Evolutionary conservation across 192 early-diverging fungal species (phyloP).

Genomic region (Coemansia sp.): DNA sequence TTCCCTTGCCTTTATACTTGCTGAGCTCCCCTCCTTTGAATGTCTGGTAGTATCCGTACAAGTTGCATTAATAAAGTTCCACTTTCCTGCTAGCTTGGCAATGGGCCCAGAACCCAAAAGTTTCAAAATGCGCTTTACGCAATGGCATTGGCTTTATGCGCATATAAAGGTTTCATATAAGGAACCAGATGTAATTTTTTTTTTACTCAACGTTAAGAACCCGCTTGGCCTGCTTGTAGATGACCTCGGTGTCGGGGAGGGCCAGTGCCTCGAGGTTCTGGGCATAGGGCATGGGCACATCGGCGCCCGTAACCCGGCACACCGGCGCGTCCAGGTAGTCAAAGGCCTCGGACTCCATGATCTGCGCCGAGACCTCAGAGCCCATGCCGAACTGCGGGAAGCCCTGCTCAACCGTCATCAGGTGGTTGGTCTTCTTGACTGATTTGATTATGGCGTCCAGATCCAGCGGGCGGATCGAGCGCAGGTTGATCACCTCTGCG

Average conservation of each 20-base stretch:
- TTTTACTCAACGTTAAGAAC: conserved; percentile 49
- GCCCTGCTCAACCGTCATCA: conserved; percentile 94
- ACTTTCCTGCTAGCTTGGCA: too few relatives aligned
- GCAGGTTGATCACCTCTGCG: conserved; percentile 94
- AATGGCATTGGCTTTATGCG: neutral
- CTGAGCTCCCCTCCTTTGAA: too few relatives aligned
- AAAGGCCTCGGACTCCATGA: conserved; percentile 96
- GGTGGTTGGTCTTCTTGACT: conserved; percentile 96
- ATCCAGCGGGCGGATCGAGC: conserved; percentile 95
- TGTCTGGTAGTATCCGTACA: too few relatives aligned
- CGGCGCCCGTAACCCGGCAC: conserved; percentile 90
- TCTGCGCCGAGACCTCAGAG: conserved; percentile 90
- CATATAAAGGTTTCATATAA: neutral
- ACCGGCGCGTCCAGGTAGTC: conserved; percentile 95
- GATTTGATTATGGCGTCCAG: conserved; percentile 86
- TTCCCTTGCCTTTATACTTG: too few relatives aligned
- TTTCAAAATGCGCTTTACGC: too few relatives aligned
- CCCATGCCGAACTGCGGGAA: conserved; percentile 95
- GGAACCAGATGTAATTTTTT: neutral
- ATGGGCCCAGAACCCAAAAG: too few relatives aligned
- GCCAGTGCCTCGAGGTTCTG: conserved; percentile 87
- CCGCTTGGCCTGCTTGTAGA: conserved; percentile 77
- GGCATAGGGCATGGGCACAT: conserved; percentile 97
- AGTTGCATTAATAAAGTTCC: too few relatives aligned
- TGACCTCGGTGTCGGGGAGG: conserved; percentile 79